Evolutionary conservation across 371 early-diverging fungal genomes (phyloP).

Genomic region (Nematocida parisii): DNA sequence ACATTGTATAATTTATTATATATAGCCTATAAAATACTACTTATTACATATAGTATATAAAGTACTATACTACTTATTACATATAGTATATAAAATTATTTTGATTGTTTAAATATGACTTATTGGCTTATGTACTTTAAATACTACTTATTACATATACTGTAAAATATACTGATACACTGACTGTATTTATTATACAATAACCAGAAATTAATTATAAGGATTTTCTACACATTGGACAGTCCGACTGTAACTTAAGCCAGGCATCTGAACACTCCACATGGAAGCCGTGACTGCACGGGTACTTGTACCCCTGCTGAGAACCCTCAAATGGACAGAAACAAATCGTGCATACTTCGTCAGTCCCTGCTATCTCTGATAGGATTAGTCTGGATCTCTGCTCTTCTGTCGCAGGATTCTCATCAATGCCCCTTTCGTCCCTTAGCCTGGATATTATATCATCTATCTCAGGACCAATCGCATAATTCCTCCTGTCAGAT

Average conservation of each 20-base stretch:
- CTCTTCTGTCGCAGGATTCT: slow-evolving; percentile 50
- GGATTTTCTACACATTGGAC: slow-evolving; percentile 51
- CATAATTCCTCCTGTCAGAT: slow-evolving; percentile 55
- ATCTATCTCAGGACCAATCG: slow-evolving; percentile 52
- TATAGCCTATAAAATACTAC: not conserved
- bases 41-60: too few relatives aligned
- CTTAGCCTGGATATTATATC: slow-evolving; percentile 44
- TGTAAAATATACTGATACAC: too few relatives aligned
- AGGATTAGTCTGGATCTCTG: slow-evolving; percentile 1
- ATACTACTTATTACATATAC: too few relatives aligned
- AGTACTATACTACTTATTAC: too few relatives aligned
- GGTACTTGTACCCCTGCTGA: slow-evolving; percentile 13
- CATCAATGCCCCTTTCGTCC: slow-evolving; percentile 45
- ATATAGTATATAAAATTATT: too few relatives aligned
- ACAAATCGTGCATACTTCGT: slow-evolving; percentile 48
- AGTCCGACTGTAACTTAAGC: slow-evolving; percentile 56
- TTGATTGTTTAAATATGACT: too few relatives aligned
- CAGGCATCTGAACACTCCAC: slow-evolving; percentile 46
- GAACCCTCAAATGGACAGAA: not conserved
- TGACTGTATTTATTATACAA: too few relatives aligned
- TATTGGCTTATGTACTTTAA: too few relatives aligned
- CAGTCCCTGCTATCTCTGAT: not conserved
- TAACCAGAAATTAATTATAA: not conserved
- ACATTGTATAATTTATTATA: not conserved
- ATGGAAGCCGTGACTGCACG: slow-evolving; percentile 42